Evolutionary conservation across 495 filamentous ascomycete genomes (phyloP).

Genomic region (Usnea hakonensis): DNA sequence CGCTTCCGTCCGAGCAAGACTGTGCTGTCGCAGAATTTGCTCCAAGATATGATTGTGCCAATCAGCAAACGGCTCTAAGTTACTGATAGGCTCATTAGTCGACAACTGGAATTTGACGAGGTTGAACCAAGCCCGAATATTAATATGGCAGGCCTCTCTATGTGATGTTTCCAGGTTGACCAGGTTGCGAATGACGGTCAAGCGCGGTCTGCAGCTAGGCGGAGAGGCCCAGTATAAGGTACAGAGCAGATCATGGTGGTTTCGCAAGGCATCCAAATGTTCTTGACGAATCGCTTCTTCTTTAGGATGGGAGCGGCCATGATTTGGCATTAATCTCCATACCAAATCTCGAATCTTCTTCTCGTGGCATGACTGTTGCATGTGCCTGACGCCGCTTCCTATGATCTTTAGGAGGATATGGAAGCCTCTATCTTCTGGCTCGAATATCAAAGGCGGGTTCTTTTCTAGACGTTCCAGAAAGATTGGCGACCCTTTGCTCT

Average conservation of each 20-base stretch:
- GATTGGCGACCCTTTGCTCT: constrained; percentile 61
- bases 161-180: constrained; percentile 76
- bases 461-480: constrained; percentile 70
- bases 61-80: constrained; percentile 51
- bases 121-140: constrained; percentile 70
- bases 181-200: constrained; percentile 65
- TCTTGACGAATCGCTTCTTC: constrained; percentile 64
- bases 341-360: constrained; percentile 73
- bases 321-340: constrained; percentile 78
- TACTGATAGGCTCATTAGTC: constrained; percentile 42
- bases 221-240: constrained; percentile 85
- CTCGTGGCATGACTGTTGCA: constrained; percentile 48
- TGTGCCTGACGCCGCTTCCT: constrained; percentile 56
- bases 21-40: constrained; percentile 52
- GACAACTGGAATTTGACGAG: constrained; percentile 69
- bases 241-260: constrained; percentile 88
- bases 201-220: constrained; percentile 55
- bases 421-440: constrained; percentile 74
- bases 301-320: constrained; percentile 78
- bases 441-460: constrained; percentile 52
- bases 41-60: constrained; percentile 59
- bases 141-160: constrained; percentile 77
- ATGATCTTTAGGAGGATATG: constrained; percentile 88
- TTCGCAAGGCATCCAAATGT: constrained; percentile 78
- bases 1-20: constrained; percentile 50